Evolutionary conservation across 108 stramenopile genomes (phyloP).

Genomic region (Parietichytrium sp.): DNA sequence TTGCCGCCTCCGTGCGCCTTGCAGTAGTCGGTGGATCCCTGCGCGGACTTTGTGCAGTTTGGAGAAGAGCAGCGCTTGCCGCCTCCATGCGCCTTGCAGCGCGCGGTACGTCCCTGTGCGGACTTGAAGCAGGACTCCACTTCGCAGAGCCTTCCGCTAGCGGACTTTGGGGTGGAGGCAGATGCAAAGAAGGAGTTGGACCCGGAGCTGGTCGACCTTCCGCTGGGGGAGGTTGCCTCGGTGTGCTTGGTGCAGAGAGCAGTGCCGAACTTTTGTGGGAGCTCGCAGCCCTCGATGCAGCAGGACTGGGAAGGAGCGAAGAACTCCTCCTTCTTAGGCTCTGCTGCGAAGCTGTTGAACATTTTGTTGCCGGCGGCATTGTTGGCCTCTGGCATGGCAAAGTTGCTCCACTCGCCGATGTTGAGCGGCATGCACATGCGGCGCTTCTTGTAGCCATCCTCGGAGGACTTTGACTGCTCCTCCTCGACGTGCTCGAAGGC

Average conservation of each 20-base stretch:
- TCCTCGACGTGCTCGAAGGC: too few species aligned
- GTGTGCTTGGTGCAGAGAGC: not conserved
- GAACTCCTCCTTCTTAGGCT: too few species aligned
- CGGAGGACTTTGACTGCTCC: too few species aligned
- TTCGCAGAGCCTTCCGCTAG: conserved; percentile 86
- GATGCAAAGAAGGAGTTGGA: conserved; percentile 73
- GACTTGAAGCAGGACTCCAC: conserved; percentile 85
- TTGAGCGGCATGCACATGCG: too few species aligned
- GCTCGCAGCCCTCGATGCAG: too few species aligned
- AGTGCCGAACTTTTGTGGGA: too few species aligned
- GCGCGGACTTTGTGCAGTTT: conserved; percentile 91
- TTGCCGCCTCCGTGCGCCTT: conserved; percentile 94
- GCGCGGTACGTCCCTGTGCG: conserved; percentile 86
- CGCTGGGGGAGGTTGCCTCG: not conserved
- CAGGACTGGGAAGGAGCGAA: too few species aligned
- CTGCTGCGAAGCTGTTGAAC: too few species aligned
- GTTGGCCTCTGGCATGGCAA: too few species aligned
- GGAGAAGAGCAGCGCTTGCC: conserved; percentile 82
- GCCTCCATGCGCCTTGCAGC: conserved; percentile 95
- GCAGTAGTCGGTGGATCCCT: conserved; percentile 87
- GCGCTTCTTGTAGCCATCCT: too few species aligned
- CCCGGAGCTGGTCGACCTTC: not conserved
- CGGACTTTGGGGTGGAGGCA: conserved; percentile 92
- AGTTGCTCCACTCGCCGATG: too few species aligned
- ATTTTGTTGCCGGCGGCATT: too few species aligned